These are phyloP conservation scores for Ceriops zippeliana DNA, from an alignment of 345 rosid species.

Conservation along the genomic window DNA sequence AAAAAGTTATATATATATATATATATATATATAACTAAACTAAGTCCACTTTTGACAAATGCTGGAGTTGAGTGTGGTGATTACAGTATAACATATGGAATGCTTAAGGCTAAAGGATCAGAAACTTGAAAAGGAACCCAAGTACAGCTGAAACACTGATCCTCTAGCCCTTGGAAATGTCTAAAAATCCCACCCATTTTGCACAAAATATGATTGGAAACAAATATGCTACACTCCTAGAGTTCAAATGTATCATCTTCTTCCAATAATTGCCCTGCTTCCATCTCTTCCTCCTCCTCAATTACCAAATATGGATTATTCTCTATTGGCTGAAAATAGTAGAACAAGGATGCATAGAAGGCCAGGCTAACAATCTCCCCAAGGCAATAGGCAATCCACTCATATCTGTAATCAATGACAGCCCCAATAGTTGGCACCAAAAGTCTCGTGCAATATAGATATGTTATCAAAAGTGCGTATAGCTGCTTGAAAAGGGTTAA, in stretches of 20 bases:
- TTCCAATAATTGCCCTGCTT: constrained; percentile 35
- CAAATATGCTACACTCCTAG: not conserved
- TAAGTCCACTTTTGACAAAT: too few relatives aligned
- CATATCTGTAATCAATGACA: constrained; percentile 31
- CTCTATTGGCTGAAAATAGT: constrained; percentile 45
- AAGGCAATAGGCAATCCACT: constrained; percentile 30
- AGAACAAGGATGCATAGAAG: constrained; percentile 43
- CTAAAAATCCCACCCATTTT: not conserved
- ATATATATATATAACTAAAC: too few relatives aligned
- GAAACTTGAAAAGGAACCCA: too few relatives aligned
- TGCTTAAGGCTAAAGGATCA: too few relatives aligned
- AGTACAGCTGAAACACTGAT: too few relatives aligned
- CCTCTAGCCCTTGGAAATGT: too few relatives aligned
- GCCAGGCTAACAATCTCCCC: constrained; percentile 45
- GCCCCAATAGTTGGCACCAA: constrained; percentile 37
- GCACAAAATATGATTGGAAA: not conserved
- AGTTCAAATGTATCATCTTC: constrained; percentile 41
- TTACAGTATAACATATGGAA: too few relatives aligned
- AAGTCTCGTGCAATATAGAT: constrained; percentile 48
- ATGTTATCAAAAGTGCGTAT: constrained; percentile 38
- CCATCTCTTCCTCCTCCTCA: constrained; percentile 38
- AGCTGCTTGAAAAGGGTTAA: constrained; percentile 52
- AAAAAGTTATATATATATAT: too few relatives aligned
- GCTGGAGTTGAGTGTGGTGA: too few relatives aligned
- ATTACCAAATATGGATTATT: constrained; percentile 48